A percentile compares a stretch with the other conserved stretches of the same genome.
Conservation (phyloP, 352 stramenopile species). For the Globisporangium mamillatum region DNA sequence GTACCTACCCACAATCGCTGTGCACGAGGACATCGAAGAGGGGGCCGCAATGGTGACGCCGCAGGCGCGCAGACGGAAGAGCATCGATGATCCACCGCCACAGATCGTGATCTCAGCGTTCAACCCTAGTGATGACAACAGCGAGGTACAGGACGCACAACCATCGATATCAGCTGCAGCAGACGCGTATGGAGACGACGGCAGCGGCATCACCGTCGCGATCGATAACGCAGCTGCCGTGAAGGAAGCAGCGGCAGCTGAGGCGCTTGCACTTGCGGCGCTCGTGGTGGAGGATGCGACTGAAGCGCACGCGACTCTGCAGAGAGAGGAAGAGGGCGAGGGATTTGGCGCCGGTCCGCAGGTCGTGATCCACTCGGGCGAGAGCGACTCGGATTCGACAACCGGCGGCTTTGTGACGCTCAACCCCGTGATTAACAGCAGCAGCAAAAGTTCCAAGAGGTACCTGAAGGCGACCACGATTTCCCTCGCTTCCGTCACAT, state of each 20-base stretch:
- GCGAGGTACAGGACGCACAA: background rate
- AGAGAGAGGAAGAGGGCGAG: constrained; percentile 8
- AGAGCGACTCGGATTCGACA: constrained; percentile 53
- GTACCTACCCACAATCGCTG: constrained; percentile 16
- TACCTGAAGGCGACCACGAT: constrained; percentile 9
- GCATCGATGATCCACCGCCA: background rate
- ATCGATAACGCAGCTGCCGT: constrained; percentile 22
- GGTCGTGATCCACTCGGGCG: constrained; percentile 72
- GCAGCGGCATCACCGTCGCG: constrained; percentile 48
- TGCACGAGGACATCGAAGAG: background rate
- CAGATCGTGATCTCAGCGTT: constrained; percentile 16
- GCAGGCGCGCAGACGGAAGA: background rate
- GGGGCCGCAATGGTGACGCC: background rate
- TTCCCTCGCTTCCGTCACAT: constrained; percentile 1
- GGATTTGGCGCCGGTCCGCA: constrained; percentile 38
- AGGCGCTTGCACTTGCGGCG: background rate
- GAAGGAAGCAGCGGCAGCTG: background rate
- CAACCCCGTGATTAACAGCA: constrained; percentile 53
- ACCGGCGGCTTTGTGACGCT: constrained; percentile 56
- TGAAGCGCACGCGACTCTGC: background rate
- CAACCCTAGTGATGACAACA: background rate
- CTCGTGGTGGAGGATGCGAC: background rate
- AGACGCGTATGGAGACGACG: constrained; percentile 21
- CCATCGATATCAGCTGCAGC: background rate
- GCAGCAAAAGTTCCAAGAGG: background rate